These are phyloP conservation scores for Scedosporium aurantiacum DNA, from an alignment of 2,329 filamentous ascomycete species.

Conservation along the genomic window DNA sequence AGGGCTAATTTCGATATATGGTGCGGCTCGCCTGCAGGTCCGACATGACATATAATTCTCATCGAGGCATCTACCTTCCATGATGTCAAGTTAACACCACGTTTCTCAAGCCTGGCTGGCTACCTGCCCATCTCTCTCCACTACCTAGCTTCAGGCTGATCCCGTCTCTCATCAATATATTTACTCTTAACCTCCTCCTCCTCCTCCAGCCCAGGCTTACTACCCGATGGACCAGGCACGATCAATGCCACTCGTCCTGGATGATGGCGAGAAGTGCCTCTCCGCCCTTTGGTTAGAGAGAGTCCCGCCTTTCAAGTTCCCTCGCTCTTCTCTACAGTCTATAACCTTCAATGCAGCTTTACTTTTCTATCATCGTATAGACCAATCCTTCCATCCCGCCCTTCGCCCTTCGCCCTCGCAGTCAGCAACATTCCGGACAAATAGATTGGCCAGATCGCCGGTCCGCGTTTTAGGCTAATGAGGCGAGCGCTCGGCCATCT, in stretches of 20 bases:
- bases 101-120: too few species aligned
- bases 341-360: background rate
- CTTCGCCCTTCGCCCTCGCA: background rate
- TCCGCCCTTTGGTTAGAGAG: background rate
- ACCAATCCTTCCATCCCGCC: background rate
- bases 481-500: background rate
- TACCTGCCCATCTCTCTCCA: background rate
- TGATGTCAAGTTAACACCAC: too few species aligned
- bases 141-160: background rate
- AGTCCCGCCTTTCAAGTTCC: background rate
- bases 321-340: background rate
- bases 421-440: constrained; percentile 2
- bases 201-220: background rate
- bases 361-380: background rate
- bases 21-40: too few species aligned
- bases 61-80: too few species aligned
- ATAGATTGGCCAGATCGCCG: background rate
- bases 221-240: background rate
- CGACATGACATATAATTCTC: too few species aligned
- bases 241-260: background rate
- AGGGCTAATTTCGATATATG: too few species aligned
- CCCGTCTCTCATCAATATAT: background rate
- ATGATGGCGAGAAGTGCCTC: background rate
- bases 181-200: background rate
- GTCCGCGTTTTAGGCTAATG: constrained; percentile 4